A percentile compares a stretch with the other conserved stretches of the same genome.
These are phyloP conservation scores for Coleophoma cylindrospora DNA, from an alignment of 2,329 filamentous ascomycete species.

Conservation along the genomic window DNA sequence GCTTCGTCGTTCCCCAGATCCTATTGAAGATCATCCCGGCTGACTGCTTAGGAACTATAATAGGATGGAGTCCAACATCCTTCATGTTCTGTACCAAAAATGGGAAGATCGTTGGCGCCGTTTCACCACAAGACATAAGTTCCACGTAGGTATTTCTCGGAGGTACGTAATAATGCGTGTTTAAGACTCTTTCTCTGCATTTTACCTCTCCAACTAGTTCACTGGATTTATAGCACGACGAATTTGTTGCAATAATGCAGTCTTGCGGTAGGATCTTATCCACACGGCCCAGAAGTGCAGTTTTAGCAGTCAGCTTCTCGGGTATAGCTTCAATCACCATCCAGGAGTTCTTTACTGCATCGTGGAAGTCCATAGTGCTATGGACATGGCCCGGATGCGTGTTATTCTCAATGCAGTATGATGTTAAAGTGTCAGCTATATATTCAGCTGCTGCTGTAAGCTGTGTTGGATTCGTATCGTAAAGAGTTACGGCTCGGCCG, in stretches of 20 bases:
- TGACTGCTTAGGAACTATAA: constrained; percentile 29
- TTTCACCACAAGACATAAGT: constrained; percentile 32
- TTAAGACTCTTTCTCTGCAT: constrained; percentile 31
- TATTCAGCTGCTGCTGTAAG: constrained; percentile 33
- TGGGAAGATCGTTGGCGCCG: constrained; percentile 23
- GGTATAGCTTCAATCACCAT: constrained; percentile 35
- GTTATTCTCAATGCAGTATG: not conserved
- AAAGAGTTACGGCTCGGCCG: constrained; percentile 37
- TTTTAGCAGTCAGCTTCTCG: constrained; percentile 35
- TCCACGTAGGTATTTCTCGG: constrained; percentile 25
- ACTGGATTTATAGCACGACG: constrained; percentile 37
- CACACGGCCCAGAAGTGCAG: constrained; percentile 31
- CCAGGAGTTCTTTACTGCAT: constrained; percentile 26
- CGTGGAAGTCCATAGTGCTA: constrained; percentile 6
- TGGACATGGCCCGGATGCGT: not conserved
- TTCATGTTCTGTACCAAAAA: constrained; percentile 24
- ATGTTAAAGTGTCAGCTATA: constrained; percentile 28
- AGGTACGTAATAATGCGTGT: constrained; percentile 36
- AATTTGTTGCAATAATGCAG: constrained; percentile 40
- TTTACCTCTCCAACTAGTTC: constrained; percentile 35
- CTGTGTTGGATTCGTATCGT: constrained; percentile 34
- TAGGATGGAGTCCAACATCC: constrained; percentile 30
- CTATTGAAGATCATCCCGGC: constrained; percentile 35
- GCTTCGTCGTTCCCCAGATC: constrained; percentile 37
- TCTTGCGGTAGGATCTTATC: constrained; percentile 29